phyloP scores from a whole-genome alignment of 768 basidiomycete species.

The Suillus decipiens region DNA sequence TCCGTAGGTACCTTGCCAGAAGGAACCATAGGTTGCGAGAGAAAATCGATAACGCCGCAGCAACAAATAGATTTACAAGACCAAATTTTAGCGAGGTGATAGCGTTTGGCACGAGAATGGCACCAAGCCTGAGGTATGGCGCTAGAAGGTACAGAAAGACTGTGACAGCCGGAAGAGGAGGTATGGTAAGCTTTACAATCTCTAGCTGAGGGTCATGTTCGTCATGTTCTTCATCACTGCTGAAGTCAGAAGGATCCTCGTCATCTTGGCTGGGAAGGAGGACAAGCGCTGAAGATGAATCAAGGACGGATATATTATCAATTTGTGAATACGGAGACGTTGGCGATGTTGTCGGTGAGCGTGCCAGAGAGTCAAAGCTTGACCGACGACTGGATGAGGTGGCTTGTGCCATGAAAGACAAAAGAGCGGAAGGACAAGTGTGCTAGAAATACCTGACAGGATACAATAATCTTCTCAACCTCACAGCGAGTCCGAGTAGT shows the following conservation, averaged over 20 bases:
- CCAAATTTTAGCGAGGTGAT: slow-evolving; percentile 49
- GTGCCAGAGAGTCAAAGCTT: slow-evolving; percentile 15
- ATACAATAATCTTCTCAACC: slow-evolving; percentile 1
- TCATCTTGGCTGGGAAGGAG: slow-evolving; percentile 61
- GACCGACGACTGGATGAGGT: slow-evolving; percentile 14
- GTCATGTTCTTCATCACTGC: slow-evolving; percentile 46
- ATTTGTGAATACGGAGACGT: slow-evolving; percentile 8
- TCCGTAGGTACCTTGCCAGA: slow-evolving; percentile 70
- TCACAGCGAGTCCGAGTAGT: no score
- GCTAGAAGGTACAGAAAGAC: slow-evolving; percentile 71
- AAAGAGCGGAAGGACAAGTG: slow-evolving; percentile 11
- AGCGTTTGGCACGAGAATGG: slow-evolving; percentile 57
- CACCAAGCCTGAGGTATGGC: slow-evolving; percentile 72
- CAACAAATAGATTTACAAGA: slow-evolving; percentile 50
- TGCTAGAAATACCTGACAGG: slow-evolving; percentile 3
- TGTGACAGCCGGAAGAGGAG: slow-evolving; percentile 55
- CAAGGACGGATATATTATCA: slow-evolving; percentile 28
- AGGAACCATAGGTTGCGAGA: slow-evolving; percentile 75
- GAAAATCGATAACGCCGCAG: slow-evolving; percentile 60
- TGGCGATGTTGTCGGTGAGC: slow-evolving; percentile 3
- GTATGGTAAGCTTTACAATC: slow-evolving; percentile 23
- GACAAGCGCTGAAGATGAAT: slow-evolving; percentile 58
- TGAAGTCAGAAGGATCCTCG: slow-evolving; percentile 33
- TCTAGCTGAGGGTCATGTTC: slow-evolving; percentile 10
- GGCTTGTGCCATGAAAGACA: slow-evolving; percentile 14